phyloP scores from a whole-genome alignment of 73 alveolate genomes.

The Tetrahymena thermophila region DNA sequence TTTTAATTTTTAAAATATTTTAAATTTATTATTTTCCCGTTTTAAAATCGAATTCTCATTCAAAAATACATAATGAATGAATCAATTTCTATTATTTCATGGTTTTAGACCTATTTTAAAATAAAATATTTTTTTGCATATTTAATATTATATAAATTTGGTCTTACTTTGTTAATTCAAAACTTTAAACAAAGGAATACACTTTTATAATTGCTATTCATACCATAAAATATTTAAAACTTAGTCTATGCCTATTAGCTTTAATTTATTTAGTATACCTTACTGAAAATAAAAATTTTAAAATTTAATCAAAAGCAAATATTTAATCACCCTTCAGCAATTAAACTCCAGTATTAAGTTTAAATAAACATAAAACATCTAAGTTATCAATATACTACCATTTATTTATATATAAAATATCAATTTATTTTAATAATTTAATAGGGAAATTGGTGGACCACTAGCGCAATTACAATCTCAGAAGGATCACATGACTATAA shows the following conservation, averaged over 20 bases:
- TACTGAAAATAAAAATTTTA: neutral
- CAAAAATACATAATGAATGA: no score
- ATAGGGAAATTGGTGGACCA: neutral
- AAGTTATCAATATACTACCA: neutral
- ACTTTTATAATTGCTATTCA: neutral
- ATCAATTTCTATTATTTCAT: neutral
- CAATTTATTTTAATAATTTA: neutral
- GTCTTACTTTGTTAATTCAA: neutral
- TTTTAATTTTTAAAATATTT: no score
- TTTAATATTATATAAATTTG: no score
- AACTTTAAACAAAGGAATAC: no score
- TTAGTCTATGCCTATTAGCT: neutral
- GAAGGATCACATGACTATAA: neutral
- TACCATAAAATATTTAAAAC: neutral
- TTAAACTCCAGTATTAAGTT: neutral
- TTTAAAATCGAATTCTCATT: no score
- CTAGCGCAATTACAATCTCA: neutral
- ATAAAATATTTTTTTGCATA: neutral
- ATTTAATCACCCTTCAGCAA: neutral
- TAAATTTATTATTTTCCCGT: no score
- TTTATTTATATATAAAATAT: neutral
- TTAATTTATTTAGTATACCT: neutral
- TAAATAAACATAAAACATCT: neutral
- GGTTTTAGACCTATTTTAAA: neutral
- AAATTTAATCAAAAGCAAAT: neutral